Percentiles rank a stretch among this genome's conserved stretches.
phyloP scores from a whole-genome alignment of 768 basidiomycete species.

The Psilocybe subaeruginosa region DNA sequence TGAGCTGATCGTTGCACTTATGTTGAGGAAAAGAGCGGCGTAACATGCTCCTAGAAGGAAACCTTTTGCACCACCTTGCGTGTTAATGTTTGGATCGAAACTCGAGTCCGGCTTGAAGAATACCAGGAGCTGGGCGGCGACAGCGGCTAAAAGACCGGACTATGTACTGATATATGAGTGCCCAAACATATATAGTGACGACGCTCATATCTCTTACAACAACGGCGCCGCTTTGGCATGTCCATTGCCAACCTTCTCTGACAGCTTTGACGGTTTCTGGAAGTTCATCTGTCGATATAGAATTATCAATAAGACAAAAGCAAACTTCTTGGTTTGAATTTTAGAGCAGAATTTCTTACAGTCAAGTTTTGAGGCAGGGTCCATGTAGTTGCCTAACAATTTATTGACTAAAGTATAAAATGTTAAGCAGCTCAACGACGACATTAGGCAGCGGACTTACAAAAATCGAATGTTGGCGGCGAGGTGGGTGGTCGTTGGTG shows the following conservation, averaged over 20 bases:
- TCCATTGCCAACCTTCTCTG: constrained; percentile 9
- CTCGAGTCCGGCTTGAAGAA: constrained; percentile 14
- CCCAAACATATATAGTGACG: neutral
- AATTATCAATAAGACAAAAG: neutral
- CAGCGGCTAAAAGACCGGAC: constrained; percentile 20
- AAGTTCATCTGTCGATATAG: neutral
- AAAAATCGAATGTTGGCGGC: no score
- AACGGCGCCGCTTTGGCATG: constrained; percentile 19
- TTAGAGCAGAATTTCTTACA: neutral
- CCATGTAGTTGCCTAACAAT: no score
- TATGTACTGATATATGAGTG: neutral
- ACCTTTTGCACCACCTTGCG: neutral
- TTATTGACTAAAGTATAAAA: no score
- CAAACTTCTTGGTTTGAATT: neutral
- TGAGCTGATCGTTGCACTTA: constrained; percentile 23
- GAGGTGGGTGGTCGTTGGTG: no score
- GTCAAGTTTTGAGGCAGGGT: neutral
- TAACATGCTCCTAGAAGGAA: constrained; percentile 15
- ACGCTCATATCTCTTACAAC: constrained; percentile 9
- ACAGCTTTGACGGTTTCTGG: neutral
- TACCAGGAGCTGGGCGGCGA: constrained; percentile 15
- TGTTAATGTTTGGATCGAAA: neutral
- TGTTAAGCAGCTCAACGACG: no score
- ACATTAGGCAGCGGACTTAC: no score
- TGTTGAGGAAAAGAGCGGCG: constrained; percentile 20